Conservation (phyloP, 352 stramenopile genomes). For the Phytophthora sojae region DNA sequence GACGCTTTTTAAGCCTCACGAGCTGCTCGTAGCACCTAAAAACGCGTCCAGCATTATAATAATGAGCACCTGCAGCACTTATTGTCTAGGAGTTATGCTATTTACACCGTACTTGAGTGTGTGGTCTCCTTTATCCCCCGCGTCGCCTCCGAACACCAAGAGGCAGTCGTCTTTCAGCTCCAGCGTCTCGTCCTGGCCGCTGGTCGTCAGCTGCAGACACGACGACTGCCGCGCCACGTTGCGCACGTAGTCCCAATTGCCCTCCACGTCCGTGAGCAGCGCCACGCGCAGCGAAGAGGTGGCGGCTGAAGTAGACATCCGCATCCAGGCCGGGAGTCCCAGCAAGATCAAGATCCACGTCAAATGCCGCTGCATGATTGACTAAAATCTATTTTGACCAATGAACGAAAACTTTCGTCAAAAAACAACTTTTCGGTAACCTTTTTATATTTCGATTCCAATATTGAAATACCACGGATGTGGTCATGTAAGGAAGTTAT, state of each 20-base stretch:
- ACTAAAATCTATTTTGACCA: neutral
- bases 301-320: neutral
- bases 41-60: neutral
- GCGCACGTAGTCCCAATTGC: conserved; percentile 83
- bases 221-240: conserved; percentile 67
- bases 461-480: no score
- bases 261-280: conserved; percentile 83
- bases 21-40: conserved; percentile 82
- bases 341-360: conserved; percentile 1
- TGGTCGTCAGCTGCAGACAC: conserved; percentile 55
- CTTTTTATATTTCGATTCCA: no score
- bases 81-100: no score
- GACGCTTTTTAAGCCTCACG: conserved; percentile 84
- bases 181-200: conserved; percentile 43
- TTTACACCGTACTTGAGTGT: conserved; percentile 63
- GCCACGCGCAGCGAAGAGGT: conserved; percentile 51
- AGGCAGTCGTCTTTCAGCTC: conserved; percentile 74
- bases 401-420: no score
- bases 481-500: no score
- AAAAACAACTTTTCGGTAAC: no score
- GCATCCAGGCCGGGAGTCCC: conserved; percentile 9
- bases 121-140: conserved; percentile 90
- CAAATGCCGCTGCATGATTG: conserved; percentile 2
- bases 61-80: conserved; percentile 6
- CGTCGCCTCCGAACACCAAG: conserved; percentile 93